Conservation (phyloP, 225 moss, liverwort and hornwort species). For the Bryum argenteum region DNA sequence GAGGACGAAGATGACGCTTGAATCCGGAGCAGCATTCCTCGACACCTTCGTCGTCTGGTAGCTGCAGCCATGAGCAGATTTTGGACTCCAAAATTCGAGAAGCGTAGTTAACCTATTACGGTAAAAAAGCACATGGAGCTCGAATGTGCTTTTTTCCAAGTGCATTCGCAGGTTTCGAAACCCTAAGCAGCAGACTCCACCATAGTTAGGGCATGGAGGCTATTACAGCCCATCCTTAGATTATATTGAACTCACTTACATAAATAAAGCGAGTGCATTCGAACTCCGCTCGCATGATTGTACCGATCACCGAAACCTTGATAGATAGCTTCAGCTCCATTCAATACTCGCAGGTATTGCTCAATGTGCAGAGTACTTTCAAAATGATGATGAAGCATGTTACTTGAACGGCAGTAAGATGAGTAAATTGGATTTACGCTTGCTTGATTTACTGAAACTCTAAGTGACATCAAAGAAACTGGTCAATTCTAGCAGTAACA, state of each 20-base stretch:
- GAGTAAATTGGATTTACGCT: background rate
- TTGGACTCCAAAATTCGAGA: background rate
- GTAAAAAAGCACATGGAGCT: background rate
- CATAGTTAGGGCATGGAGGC: background rate
- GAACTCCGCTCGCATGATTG: too few relatives aligned
- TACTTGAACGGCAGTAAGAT: too few relatives aligned
- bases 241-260: background rate
- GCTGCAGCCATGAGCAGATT: background rate
- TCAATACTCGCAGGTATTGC: too few relatives aligned
- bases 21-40: conserved; percentile 13
- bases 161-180: too few relatives aligned
- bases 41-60: background rate
- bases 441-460: background rate
- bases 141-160: background rate
- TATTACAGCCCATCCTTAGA: background rate
- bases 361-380: too few relatives aligned
- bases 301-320: too few relatives aligned
- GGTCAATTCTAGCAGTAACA: background rate
- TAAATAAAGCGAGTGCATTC: background rate
- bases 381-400: too few relatives aligned
- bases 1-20: background rate
- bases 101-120: background rate
- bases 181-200: background rate
- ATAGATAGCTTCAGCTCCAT: background rate
- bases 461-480: background rate